phyloP scores from a whole-genome alignment of 441 rosid genomes.

The Aleurites moluccanus region DNA sequence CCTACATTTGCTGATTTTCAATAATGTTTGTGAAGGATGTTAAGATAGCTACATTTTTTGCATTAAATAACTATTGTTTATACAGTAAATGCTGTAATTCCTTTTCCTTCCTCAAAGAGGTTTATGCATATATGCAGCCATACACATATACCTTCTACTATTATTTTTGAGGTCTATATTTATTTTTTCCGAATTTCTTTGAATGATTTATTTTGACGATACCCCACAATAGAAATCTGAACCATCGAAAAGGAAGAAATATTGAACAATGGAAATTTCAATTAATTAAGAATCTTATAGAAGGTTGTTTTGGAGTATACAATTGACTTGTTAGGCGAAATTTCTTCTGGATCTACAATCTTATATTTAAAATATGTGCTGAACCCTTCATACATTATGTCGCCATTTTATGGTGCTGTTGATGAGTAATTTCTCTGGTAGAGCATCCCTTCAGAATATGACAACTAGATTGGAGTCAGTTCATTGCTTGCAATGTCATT shows the following conservation, averaged over 20 bases:
- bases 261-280: background rate
- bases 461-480: background rate
- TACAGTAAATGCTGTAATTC: background rate
- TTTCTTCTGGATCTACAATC: background rate
- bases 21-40: slow-evolving; percentile 6
- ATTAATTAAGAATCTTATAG: background rate
- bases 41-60: background rate
- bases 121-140: background rate
- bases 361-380: background rate
- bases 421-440: background rate
- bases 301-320: background rate
- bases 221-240: background rate
- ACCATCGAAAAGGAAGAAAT: background rate
- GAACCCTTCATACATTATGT: background rate
- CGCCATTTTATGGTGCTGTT: background rate
- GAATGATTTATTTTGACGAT: background rate
- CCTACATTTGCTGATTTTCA: background rate
- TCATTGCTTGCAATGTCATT: background rate
- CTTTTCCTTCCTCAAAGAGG: background rate
- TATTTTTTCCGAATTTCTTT: background rate
- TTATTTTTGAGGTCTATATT: background rate
- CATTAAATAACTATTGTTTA: background rate
- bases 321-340: background rate
- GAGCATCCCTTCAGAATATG: background rate
- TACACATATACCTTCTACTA: background rate